Percentiles rank a stretch among this genome's conserved stretches.
These are phyloP conservation scores for Kodamaea suecica DNA, from an alignment of 1,139 yeast genomes.

Conservation along the genomic window DNA sequence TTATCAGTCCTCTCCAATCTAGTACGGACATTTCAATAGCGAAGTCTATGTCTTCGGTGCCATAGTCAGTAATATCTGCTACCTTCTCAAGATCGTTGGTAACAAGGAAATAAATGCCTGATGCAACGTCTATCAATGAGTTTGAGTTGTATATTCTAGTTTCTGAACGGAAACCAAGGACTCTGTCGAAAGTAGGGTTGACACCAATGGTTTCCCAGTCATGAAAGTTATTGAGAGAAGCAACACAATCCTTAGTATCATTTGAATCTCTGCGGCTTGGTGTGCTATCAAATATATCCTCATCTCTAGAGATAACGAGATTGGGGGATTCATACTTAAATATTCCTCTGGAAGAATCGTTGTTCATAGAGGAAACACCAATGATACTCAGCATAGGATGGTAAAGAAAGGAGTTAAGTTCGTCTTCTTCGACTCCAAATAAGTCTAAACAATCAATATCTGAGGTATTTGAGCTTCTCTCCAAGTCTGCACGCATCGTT, in stretches of 20 bases:
- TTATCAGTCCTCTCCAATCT: not conserved
- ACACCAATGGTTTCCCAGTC: no score
- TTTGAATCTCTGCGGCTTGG: not conserved
- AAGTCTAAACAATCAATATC: not conserved
- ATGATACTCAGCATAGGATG: no score
- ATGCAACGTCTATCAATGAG: not conserved
- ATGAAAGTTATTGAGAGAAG: no score
- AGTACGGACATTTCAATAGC: not conserved
- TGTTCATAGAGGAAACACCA: no score
- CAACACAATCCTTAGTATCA: no score
- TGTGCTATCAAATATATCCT: no score
- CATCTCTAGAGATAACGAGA: no score
- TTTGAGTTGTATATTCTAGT: not conserved
- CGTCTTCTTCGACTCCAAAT: not conserved
- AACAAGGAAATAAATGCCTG: not conserved
- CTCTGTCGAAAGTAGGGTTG: not conserved
- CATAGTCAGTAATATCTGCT: not conserved
- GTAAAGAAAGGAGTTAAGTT: not conserved
- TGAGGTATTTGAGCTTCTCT: not conserved
- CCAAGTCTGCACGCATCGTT: no score
- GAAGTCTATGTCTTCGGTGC: not conserved
- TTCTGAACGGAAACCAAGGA: not conserved
- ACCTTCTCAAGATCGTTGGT: not conserved
- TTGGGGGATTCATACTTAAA: no score
- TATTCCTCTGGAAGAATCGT: not conserved